phyloP scores from a whole-genome alignment of 306 rosid genomes.

The Rosa lucieae region DNA sequence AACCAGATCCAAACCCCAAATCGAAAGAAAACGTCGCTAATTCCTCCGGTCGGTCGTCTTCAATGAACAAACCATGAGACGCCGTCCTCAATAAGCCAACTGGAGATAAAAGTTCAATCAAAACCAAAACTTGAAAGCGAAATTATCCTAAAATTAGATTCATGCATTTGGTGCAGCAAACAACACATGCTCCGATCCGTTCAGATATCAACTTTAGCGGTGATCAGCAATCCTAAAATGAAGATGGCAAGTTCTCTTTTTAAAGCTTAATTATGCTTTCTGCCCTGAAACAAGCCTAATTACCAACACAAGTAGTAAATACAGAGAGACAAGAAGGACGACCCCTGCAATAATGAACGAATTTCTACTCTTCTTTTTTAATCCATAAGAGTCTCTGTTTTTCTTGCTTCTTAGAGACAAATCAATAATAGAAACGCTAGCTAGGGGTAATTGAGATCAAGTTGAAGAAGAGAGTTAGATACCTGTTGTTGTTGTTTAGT shows the following conservation, averaged over 20 bases:
- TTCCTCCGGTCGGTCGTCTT: background rate
- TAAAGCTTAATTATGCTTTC: background rate
- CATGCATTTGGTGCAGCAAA: background rate
- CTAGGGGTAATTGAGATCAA: background rate
- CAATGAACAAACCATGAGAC: slow-evolving; percentile 17
- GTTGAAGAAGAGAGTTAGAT: background rate
- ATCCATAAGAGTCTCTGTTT: no score
- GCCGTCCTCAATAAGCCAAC: slow-evolving; percentile 25
- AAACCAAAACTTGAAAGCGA: background rate
- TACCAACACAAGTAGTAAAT: background rate
- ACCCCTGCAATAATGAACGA: background rate
- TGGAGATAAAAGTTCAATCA: slow-evolving; percentile 11
- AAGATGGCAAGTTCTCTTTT: background rate
- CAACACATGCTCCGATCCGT: background rate
- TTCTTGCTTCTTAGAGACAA: background rate
- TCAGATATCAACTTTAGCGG: background rate
- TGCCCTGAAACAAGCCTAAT: background rate
- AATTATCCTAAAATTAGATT: background rate
- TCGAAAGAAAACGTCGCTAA: background rate
- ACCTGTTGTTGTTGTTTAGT: background rate
- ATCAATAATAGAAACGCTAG: background rate
- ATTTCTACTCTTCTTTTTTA: background rate
- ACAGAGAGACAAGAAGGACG: background rate
- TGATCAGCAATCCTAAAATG: slow-evolving; percentile 3
- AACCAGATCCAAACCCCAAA: slow-evolving; percentile 1